Base-by-base conservation (phyloP, 768 basidiomycete genomes). In the Boletus pseudopeckii region DNA sequence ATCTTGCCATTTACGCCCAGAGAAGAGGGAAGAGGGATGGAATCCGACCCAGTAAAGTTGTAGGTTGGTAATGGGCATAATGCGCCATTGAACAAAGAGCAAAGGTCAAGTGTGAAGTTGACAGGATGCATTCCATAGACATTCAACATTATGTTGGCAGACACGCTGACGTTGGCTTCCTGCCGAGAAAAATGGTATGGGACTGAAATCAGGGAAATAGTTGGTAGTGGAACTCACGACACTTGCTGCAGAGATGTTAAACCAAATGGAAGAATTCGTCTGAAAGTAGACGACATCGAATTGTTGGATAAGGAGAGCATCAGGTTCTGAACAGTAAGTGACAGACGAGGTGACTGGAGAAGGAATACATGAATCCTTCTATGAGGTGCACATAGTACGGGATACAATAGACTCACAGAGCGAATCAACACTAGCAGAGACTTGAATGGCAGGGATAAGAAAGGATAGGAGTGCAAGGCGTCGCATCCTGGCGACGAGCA, bases 51-150 rank as follows among this genome's bases (percentile, higher is more conserved):
- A n/a, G 84, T 86, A 64, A 97, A 95, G 64, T 93, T 90, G 75
- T 92, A 90, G 65, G 80, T 80, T 33, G 78, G 94, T 55, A 83
- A 82, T 34, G 79, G 94, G 73, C 96, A 98, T 13, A 98, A 77
- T 24, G 83, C 85, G 17, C 93, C 92, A 50, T 75, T 71, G 32
- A 96, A 79, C 44, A 91, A 77, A 45, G 73, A 72, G 77, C 96
- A 98, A 32, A 98, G 80, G 72, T 96, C 81, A 57, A 97, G 72
- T n/a, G 92, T 91, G 56, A 86, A 64, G 67, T 97, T 97, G 59
- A 95, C 64, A 17, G 88, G 83, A 30, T 83, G 79, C 70, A 86
- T 83, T 49, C 93, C 94, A 61, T 98, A 98, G n/a, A 88, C 88
- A 54, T 90, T 88, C 64, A 94, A 73, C 63, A 90, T 77, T 48